phyloP scores from a whole-genome alignment of 1,284 basidiomycete genomes.

The Cutaneotrichosporon mucoides region DNA sequence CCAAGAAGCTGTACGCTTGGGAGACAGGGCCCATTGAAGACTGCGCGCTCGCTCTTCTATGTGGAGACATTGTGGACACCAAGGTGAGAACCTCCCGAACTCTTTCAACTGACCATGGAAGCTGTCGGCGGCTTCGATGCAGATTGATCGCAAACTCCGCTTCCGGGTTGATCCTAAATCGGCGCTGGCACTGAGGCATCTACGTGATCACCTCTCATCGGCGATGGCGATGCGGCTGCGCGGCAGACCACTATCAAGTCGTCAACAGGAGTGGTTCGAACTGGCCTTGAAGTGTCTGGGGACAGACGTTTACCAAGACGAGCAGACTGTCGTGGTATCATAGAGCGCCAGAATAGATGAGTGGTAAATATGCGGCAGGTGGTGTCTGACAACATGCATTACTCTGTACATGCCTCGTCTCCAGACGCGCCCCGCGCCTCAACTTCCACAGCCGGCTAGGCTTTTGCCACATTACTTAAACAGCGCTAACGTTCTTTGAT shows the following conservation, averaged over 20 bases:
- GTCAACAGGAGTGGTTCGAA: slow-evolving; percentile 66
- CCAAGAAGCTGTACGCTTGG: slow-evolving; percentile 77
- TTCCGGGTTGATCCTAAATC: slow-evolving; percentile 68
- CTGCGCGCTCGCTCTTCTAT: slow-evolving; percentile 73
- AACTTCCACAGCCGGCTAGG: too few relatives aligned
- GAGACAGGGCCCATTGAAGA: slow-evolving; percentile 90
- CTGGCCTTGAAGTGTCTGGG: slow-evolving; percentile 58
- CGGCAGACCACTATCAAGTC: slow-evolving; percentile 59
- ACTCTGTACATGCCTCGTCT: too few relatives aligned
- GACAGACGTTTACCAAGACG: slow-evolving; percentile 24
- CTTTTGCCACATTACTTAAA: not conserved
- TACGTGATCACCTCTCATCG: slow-evolving; percentile 64
- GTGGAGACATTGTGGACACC: slow-evolving; percentile 80
- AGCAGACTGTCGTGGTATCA: slow-evolving; percentile 20
- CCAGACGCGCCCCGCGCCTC: too few relatives aligned
- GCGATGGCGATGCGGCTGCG: slow-evolving; percentile 61
- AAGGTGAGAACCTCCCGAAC: slow-evolving; percentile 57
- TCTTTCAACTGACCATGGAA: slow-evolving; percentile 39
- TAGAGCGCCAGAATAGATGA: too few relatives aligned
- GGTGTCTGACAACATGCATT: too few relatives aligned
- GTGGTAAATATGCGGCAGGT: too few relatives aligned
- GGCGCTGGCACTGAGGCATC: slow-evolving; percentile 71
- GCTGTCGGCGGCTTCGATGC: slow-evolving; percentile 67
- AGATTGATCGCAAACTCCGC: slow-evolving; percentile 80
- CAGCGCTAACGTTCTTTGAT: not conserved